Evolutionary conservation across 2,329 filamentous ascomycete species (phyloP).

Genomic region (Trichoderma atrobrunneum): DNA sequence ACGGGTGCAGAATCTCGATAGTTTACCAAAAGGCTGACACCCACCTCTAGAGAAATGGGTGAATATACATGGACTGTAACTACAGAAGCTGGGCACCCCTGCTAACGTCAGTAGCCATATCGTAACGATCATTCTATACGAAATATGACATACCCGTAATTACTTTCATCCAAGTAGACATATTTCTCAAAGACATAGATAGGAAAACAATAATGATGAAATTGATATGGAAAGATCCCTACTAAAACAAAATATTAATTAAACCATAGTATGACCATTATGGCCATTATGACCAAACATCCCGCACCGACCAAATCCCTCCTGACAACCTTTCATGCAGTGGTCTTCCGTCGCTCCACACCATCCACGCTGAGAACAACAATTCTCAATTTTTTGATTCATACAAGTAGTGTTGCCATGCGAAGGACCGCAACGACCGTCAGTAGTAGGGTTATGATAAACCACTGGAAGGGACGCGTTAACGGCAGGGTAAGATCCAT

Average conservation of each 20-base stretch:
- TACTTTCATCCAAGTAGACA: not conserved
- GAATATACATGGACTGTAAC: too few species aligned
- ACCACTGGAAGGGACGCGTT: not conserved
- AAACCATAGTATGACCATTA: too few species aligned
- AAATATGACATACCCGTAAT: not conserved
- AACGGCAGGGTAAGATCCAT: not conserved
- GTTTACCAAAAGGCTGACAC: too few species aligned
- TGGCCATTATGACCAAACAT: not conserved
- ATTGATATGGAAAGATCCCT: not conserved
- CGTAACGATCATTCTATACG: too few species aligned
- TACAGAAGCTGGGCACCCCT: too few species aligned
- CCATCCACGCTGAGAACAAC: conserved; percentile 33
- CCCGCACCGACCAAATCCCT: conserved; percentile 30
- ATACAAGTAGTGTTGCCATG: conserved; percentile 27
- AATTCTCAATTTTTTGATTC: conserved; percentile 26
- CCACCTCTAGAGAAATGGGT: too few species aligned
- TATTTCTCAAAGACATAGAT: not conserved
- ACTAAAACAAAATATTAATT: not conserved
- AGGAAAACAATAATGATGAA: not conserved
- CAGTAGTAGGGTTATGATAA: not conserved
- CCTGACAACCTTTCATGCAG: conserved; percentile 40
- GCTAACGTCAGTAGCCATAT: too few species aligned
- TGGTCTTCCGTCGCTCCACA: conserved; percentile 41
- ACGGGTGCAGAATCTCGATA: too few species aligned
- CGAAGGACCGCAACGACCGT: conserved; percentile 31